Percentiles rank a stretch among this genome's conserved stretches.
Conservation (phyloP, 164 flowering plant species). For the Hamamelis virginiana region DNA sequence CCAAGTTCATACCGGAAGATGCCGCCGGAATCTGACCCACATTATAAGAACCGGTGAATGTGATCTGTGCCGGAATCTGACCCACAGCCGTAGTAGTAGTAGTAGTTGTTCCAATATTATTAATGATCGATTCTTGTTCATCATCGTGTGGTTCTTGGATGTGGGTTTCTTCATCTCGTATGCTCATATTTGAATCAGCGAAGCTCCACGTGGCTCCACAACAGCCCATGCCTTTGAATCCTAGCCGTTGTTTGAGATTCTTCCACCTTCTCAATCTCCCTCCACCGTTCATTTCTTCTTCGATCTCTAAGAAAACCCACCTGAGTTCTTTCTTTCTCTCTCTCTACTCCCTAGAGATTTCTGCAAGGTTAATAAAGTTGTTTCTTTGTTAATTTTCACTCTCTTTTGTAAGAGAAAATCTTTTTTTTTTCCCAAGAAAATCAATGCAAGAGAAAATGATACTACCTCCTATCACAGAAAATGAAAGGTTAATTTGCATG, state of each 20-base stretch:
- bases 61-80: neutral
- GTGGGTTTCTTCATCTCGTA: constrained; percentile 3
- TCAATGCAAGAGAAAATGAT: too few species aligned
- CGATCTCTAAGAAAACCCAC: neutral
- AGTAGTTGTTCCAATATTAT: too few species aligned
- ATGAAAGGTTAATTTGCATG: too few species aligned
- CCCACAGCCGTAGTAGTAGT: too few species aligned
- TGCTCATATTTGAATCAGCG: neutral
- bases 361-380: neutral
- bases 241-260: constrained; percentile 18
- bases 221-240: constrained; percentile 24
- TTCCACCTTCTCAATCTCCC: constrained; percentile 18
- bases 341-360: neutral
- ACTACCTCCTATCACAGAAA: too few species aligned
- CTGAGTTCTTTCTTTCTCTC: neutral
- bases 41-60: too few species aligned
- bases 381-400: neutral
- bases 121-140: neutral
- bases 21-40: neutral
- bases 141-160: neutral
- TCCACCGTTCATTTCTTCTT: constrained; percentile 11
- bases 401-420: too few species aligned
- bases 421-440: too few species aligned
- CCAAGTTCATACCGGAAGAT: constrained; percentile 27
- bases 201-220: constrained; percentile 20